These are phyloP conservation scores for Flaveria floridana DNA, from an alignment of 140 eudicot species.

Conservation along the genomic window DNA sequence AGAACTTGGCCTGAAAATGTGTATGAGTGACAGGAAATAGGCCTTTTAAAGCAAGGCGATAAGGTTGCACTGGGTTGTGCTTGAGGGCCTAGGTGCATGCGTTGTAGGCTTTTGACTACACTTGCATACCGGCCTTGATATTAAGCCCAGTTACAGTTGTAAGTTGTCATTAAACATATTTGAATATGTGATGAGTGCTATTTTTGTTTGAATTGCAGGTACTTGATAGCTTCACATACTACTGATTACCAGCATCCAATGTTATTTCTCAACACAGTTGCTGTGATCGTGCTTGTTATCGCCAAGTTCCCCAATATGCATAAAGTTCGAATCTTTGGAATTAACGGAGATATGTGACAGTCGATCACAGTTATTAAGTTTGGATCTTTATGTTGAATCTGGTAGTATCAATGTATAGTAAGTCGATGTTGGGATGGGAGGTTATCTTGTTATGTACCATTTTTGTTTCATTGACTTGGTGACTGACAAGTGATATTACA, in stretches of 20 bases:
- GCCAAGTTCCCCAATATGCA: constrained; percentile 18
- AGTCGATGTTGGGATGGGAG: constrained; percentile 1
- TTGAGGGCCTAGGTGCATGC: no score
- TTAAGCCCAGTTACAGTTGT: neutral
- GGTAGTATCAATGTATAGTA: constrained; percentile 12
- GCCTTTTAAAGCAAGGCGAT: no score
- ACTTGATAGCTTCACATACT: constrained; percentile 18
- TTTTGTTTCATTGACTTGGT: constrained; percentile 5
- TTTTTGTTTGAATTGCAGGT: neutral
- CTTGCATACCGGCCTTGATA: neutral
- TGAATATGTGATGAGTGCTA: neutral
- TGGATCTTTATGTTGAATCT: neutral
- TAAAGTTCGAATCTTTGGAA: constrained; percentile 16
- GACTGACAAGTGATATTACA: neutral
- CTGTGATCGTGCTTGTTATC: constrained; percentile 8
- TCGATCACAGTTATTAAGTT: neutral
- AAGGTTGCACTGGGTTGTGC: no score
- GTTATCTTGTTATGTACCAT: neutral
- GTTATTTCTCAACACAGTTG: constrained; percentile 4
- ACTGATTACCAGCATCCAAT: constrained; percentile 15
- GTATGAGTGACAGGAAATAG: no score
- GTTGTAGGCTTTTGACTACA: no score
- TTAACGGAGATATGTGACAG: constrained; percentile 18
- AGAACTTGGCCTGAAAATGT: no score
- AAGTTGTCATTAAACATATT: neutral